These are phyloP conservation scores for Rhododendron mucronatum DNA, from an alignment of 148 eudicot genomes.

Conservation along the genomic window DNA sequence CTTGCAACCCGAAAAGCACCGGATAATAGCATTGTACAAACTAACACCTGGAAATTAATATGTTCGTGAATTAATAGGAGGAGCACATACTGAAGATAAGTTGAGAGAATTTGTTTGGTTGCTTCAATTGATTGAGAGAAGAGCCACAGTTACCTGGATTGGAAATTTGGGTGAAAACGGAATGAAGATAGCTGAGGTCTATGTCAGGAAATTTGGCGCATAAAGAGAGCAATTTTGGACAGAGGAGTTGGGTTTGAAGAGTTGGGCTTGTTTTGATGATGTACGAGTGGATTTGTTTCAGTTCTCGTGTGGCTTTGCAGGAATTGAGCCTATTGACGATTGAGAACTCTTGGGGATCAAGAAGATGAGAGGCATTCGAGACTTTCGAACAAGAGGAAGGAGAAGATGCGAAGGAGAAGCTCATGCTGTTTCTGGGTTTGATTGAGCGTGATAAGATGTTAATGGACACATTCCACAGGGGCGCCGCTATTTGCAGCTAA, in stretches of 20 bases:
- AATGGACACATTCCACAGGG: too few species aligned
- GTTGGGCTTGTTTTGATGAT: conserved; percentile 20
- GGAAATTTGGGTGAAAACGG: conserved; percentile 15
- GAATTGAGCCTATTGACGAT: conserved; percentile 10
- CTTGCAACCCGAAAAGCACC: conserved; percentile 14
- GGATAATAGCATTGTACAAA: conserved; percentile 16
- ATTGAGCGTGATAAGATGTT: background rate
- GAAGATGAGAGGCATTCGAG: background rate
- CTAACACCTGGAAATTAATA: background rate
- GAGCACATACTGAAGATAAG: background rate
- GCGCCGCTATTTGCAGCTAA: too few species aligned
- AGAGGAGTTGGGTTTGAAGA: conserved; percentile 18
- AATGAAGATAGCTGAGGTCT: conserved; percentile 19
- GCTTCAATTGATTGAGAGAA: background rate
- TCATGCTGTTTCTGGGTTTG: background rate
- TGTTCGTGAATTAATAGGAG: background rate
- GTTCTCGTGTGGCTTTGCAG: conserved; percentile 23
- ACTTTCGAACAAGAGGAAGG: background rate
- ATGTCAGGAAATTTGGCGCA: background rate
- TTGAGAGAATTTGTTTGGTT: background rate
- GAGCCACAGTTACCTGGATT: conserved; percentile 3
- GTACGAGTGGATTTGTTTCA: conserved; percentile 26
- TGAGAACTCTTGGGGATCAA: background rate
- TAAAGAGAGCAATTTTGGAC: conserved; percentile 12
- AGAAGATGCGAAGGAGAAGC: background rate